A percentile compares a stretch with the other conserved stretches of the same genome.
These are phyloP conservation scores for Aristolochia californica DNA, from an alignment of 164 flowering plant genomes.

Conservation along the genomic window DNA sequence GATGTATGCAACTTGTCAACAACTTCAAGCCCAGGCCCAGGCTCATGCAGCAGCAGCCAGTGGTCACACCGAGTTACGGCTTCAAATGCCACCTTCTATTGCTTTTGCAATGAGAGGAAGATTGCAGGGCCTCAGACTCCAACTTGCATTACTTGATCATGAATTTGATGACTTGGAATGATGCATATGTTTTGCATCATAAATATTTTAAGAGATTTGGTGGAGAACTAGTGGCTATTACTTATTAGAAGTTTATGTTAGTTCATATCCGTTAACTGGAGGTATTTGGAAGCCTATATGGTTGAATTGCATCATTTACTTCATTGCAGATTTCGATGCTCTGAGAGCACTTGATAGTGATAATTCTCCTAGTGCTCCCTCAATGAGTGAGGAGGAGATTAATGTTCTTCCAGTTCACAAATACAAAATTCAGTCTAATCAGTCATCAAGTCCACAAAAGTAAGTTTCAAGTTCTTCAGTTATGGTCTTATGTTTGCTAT, in stretches of 20 bases:
- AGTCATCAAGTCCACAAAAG: conserved; percentile 28
- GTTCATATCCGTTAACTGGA: neutral
- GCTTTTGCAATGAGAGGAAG: conserved; percentile 89
- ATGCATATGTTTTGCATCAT: too few species aligned
- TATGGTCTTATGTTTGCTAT: neutral
- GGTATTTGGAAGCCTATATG: neutral
- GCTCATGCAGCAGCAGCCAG: conserved; percentile 81
- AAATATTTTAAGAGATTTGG: too few species aligned
- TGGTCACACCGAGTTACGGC: conserved; percentile 78
- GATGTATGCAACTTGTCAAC: conserved; percentile 97
- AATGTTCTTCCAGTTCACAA: conserved; percentile 90
- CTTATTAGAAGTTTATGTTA: too few species aligned
- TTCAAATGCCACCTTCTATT: conserved; percentile 88
- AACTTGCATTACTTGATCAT: conserved; percentile 98
- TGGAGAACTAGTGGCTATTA: too few species aligned
- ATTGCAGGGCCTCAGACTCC: conserved; percentile 82
- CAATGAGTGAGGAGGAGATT: conserved; percentile 97
- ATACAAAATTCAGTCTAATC: conserved; percentile 33
- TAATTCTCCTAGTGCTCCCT: conserved; percentile 36
- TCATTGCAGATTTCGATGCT: conserved; percentile 73
- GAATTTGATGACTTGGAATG: conserved; percentile 98
- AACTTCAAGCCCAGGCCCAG: conserved; percentile 93
- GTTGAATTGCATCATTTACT: neutral
- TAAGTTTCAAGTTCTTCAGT: conserved; percentile 12
- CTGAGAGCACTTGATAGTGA: conserved; percentile 65